Percentiles rank a stretch among this genome's conserved stretches.
These are phyloP conservation scores for Phaeosphaeria sp. DNA, from an alignment of 2,329 filamentous ascomycete genomes.

Conservation along the genomic window DNA sequence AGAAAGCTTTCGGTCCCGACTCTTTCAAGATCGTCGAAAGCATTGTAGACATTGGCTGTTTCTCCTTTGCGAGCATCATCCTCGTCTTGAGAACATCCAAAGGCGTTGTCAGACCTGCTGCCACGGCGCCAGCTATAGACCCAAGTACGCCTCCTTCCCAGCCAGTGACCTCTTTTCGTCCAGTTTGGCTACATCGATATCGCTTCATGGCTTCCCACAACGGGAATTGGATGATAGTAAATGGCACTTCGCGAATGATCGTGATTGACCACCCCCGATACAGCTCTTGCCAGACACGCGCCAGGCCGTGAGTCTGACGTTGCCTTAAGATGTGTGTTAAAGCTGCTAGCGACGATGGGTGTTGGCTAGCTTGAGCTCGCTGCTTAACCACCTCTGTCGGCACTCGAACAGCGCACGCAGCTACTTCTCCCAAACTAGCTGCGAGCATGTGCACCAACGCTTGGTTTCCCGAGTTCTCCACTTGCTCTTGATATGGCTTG, in stretches of 20 bases:
- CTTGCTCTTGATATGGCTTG: slow-evolving; percentile 31
- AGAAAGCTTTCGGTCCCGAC: slow-evolving; percentile 72
- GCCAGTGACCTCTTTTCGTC: slow-evolving; percentile 66
- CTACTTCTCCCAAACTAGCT: slow-evolving; percentile 85
- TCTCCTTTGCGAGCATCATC: slow-evolving; percentile 85
- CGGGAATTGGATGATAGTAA: slow-evolving; percentile 96
- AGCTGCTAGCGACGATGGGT: slow-evolving; percentile 72
- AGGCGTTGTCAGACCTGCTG: slow-evolving; percentile 88
- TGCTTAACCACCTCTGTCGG: slow-evolving; percentile 98
- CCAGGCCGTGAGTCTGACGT: slow-evolving; percentile 49
- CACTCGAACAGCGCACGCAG: slow-evolving; percentile 89
- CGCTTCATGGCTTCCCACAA: slow-evolving; percentile 93
- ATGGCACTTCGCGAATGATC: slow-evolving; percentile 93
- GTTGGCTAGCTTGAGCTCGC: slow-evolving; percentile 86
- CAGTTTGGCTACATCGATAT: slow-evolving; percentile 61
- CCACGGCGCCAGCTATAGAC: slow-evolving; percentile 80
- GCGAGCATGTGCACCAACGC: slow-evolving; percentile 76
- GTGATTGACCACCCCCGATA: slow-evolving; percentile 94
- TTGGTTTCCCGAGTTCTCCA: slow-evolving; percentile 24
- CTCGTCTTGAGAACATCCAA: slow-evolving; percentile 96
- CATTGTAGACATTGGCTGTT: slow-evolving; percentile 65
- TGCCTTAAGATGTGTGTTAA: slow-evolving; percentile 70
- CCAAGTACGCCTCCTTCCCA: slow-evolving; percentile 86
- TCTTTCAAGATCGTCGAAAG: slow-evolving; percentile 69
- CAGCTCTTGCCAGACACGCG: slow-evolving; percentile 77